Base-by-base conservation (phyloP, 495 filamentous ascomycete genomes). In the Arthonia radiata region DNA sequence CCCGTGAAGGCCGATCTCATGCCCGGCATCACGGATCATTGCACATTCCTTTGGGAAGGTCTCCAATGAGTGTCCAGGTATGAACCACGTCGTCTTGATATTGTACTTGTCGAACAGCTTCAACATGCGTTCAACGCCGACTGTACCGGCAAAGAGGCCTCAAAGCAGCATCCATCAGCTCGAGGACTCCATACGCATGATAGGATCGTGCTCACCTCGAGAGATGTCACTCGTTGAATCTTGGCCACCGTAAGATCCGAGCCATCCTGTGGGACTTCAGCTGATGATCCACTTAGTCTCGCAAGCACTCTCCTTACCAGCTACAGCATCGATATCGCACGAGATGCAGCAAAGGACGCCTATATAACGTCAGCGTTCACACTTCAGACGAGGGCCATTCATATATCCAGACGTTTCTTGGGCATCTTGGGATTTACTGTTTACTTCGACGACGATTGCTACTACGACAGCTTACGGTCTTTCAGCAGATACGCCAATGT, bases 21-120 rank as follows among this genome's bases (percentile, higher is more conserved):
- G 75, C 1, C 75, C 75, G 3, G 59, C 53, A 31, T 81, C 75
- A n/a, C 68, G 56, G 16, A 83, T 57, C 50, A 63, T 57, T 15
- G 64, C 61, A 37, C 68, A 75, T 38, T 79, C 71, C 39, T 74
- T 69, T 0, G 73, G 74, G 39, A 80, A 81, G 9, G 58, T 77
- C 33, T 83, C 75, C 10, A 83, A 59, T 0, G 64, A 69, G 44
- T 83, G 75, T 0, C 73, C 75, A 0, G 74, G 75, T 32, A 83
- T 79, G 45, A 83, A 81, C 68, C 71, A 81, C 4, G 73, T 76
- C 8, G 70, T 61, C 46, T 74, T 80, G 52, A 83, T 83, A 31
- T 67, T 62, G 55, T 79, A 71, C 42, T 76, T 78, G 5, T 67
- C 56, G 42, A 80, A 76, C 2, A 83, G 44, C 34, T 73, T 77